phyloP scores from a whole-genome alignment of 495 filamentous ascomycete genomes.

The Echria macrotheca region DNA sequence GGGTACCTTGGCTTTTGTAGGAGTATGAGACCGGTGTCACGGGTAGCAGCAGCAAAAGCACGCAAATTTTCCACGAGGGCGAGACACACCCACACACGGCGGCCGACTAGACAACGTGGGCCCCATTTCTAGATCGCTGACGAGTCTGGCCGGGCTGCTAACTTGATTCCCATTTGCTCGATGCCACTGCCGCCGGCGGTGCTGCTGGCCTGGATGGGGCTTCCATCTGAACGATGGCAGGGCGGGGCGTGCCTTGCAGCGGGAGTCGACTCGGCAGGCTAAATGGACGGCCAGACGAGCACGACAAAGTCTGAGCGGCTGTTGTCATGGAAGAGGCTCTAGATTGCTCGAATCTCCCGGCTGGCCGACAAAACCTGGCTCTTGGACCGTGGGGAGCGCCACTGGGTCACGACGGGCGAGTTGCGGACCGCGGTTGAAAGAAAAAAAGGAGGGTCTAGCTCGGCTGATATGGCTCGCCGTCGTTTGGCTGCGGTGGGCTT shows the following conservation, averaged over 20 bases:
- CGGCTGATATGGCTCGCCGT: neutral
- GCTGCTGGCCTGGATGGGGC: neutral
- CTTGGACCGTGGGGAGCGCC: constrained; percentile 4
- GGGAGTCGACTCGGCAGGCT: constrained; percentile 22
- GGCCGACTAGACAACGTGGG: neutral
- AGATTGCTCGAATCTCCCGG: constrained; percentile 6
- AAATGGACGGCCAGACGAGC: constrained; percentile 15
- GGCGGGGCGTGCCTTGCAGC: constrained; percentile 27
- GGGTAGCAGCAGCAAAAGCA: constrained; percentile 19
- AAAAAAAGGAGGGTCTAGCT: neutral
- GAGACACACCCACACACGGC: constrained; percentile 1
- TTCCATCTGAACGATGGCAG: neutral
- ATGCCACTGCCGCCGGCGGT: neutral
- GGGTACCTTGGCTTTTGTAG: constrained; percentile 14
- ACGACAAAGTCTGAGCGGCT: neutral
- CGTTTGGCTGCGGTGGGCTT: neutral
- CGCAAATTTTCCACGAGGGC: constrained; percentile 1
- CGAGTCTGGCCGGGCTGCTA: constrained; percentile 7
- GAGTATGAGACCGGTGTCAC: constrained; percentile 12
- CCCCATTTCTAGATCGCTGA: constrained; percentile 1
- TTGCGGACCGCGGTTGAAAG: constrained; percentile 1
- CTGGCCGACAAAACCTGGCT: constrained; percentile 12
- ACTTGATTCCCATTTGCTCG: constrained; percentile 1
- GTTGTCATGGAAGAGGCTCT: neutral
- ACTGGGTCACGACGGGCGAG: neutral